These are phyloP conservation scores for Boehmeria nivea DNA, from an alignment of 306 rosid genomes.

Conservation along the genomic window DNA sequence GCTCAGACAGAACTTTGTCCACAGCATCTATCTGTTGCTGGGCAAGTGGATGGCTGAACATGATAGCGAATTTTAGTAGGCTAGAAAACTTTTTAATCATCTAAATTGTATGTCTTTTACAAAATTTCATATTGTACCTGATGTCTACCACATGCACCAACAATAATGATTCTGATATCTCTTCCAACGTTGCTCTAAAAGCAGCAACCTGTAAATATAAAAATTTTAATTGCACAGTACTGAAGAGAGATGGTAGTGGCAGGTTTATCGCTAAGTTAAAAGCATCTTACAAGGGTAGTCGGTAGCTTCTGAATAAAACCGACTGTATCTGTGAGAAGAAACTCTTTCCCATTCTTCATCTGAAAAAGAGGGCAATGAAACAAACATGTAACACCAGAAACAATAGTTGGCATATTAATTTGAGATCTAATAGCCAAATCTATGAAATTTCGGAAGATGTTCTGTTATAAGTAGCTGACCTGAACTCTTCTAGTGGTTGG, in stretches of 20 bases:
- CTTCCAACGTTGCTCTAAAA: slow-evolving; percentile 95
- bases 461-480: slow-evolving; percentile 42
- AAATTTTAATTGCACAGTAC: background rate
- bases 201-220: slow-evolving; percentile 76
- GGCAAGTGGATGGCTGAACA: slow-evolving; percentile 83
- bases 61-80: slow-evolving; percentile 34
- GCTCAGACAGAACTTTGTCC: slow-evolving; percentile 83
- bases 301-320: slow-evolving; percentile 99
- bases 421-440: no score
- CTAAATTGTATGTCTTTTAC: background rate
- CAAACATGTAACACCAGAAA: slow-evolving; percentile 11
- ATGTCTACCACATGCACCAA: slow-evolving; percentile 91
- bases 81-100: slow-evolving; percentile 2
- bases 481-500: slow-evolving; percentile 98
- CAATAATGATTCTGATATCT: slow-evolving; percentile 82
- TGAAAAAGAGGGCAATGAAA: slow-evolving; percentile 29
- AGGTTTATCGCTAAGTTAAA: slow-evolving; percentile 10
- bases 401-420: no score
- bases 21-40: slow-evolving; percentile 96
- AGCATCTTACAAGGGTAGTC: slow-evolving; percentile 70
- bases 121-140: slow-evolving; percentile 48
- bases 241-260: slow-evolving; percentile 9
- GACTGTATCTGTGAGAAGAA: slow-evolving; percentile 90
- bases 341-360: slow-evolving; percentile 93
- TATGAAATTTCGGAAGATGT: background rate